A percentile compares a stretch with the other conserved stretches of the same genome.
Evolutionary conservation across 2,329 filamentous ascomycete genomes (phyloP).

Genomic region (Cryphonectria carpinicola): DNA sequence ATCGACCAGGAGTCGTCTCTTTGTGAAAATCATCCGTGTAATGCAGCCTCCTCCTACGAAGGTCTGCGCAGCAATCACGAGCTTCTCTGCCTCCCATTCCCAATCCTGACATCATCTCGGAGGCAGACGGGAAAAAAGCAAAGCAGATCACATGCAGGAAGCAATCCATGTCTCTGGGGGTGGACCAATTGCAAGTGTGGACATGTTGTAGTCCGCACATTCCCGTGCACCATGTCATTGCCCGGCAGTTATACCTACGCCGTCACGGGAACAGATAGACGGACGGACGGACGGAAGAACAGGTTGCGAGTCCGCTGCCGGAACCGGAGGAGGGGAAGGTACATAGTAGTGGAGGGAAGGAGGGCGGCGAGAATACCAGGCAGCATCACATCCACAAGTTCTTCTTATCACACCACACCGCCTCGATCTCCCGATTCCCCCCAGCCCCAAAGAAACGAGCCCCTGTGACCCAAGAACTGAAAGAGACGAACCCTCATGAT

Average conservation of each 20-base stretch:
- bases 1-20: background rate
- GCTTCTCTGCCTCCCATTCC: background rate
- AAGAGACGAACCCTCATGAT: constrained; percentile 19
- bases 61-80: background rate
- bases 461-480: background rate
- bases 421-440: background rate
- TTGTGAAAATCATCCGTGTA: background rate
- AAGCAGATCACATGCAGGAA: background rate
- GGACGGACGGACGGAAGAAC: background rate
- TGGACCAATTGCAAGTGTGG: no score
- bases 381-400: background rate
- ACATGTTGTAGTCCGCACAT: background rate
- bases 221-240: background rate
- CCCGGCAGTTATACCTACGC: background rate
- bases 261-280: background rate
- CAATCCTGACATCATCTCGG: background rate
- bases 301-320: background rate
- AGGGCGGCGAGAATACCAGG: background rate
- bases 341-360: background rate
- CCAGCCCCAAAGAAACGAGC: background rate
- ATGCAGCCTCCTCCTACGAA: constrained; percentile 1
- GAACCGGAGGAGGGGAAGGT: background rate
- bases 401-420: background rate
- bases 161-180: background rate
- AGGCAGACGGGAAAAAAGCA: background rate